phyloP scores from a whole-genome alignment of 306 rosid species.

The Echinosophora koreensis region DNA sequence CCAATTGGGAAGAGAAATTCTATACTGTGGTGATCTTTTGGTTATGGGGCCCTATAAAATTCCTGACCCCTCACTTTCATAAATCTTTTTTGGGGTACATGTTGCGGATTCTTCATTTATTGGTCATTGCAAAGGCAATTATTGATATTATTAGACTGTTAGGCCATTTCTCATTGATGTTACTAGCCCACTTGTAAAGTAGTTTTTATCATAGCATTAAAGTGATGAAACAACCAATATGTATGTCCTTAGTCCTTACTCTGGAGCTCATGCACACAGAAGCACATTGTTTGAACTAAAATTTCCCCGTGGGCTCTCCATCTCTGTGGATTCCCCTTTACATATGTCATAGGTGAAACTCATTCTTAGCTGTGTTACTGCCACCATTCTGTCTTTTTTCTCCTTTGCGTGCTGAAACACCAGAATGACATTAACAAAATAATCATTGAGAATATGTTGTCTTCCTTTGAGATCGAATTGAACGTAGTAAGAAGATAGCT shows the following conservation, averaged over 20 bases:
- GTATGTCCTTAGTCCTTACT: not conserved
- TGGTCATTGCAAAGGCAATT: constrained; percentile 39
- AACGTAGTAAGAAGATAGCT: not conserved
- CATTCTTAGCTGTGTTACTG: constrained; percentile 26
- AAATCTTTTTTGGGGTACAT: not conserved
- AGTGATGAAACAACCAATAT: not conserved
- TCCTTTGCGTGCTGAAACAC: not conserved
- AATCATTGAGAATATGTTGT: not conserved
- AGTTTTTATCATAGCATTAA: constrained; percentile 10
- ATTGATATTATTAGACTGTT: constrained; percentile 8
- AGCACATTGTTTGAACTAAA: not conserved
- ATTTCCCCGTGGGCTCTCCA: not conserved
- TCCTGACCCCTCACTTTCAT: not conserved
- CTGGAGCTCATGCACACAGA: not conserved
- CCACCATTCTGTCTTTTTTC: constrained; percentile 12
- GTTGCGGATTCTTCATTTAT: constrained; percentile 7
- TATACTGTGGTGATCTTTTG: not conserved
- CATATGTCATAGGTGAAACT: constrained; percentile 23
- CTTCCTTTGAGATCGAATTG: not conserved
- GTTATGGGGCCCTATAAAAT: constrained; percentile 4
- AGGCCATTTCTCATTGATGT: not conserved
- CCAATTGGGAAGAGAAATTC: constrained; percentile 13
- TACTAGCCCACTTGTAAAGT: constrained; percentile 24
- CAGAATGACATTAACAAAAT: constrained; percentile 7
- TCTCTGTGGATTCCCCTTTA: constrained; percentile 25